Base-by-base conservation (phyloP, 2,329 filamentous ascomycete genomes). In the Zasmidium citrigriseum region DNA sequence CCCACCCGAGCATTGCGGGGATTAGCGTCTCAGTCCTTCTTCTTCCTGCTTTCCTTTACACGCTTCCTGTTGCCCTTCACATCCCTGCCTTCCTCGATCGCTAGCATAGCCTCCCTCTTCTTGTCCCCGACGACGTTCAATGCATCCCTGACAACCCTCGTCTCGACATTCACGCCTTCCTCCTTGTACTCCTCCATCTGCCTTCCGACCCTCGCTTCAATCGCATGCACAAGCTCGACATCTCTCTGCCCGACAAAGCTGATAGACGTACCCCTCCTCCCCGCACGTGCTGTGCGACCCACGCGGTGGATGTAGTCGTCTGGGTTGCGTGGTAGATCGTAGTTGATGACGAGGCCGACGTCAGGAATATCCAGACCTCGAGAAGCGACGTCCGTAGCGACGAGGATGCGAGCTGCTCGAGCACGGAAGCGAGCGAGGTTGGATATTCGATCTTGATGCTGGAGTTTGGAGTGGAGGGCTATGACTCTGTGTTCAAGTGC, bases 251-350 rank as follows among this genome's bases (percentile, higher is more conserved):
- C 93, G 1, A 99, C 89, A 67, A 99, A 85, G 1, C 91, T 96
- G 16, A 97, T 86, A 4, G 89, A 87, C 64, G 92, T 88, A 68
- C 95, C 95, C 54, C 82, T 82, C 46, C 92, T 85, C 0, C 95
- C 95, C 0, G 95, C 95, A 83, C 95, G 88, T 2, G 95, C 95
- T 12, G 95, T 99, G 76, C 95, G 89, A 73, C 95, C 95, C 52
- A 97, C 93, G 12, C 95, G 87, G 78, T 99, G 95, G 65, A 99
- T 95, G 74, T 99, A 99, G 76, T 97, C 93, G 73, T 97, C 93
- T 2, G 93, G 91, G 71, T 97, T 91, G n/a, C 93, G 87, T 0
- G 95, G 95, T 0, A 99, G 86, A 72, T 99, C 95, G 76, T 93
- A 99, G 76, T 99, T 98, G 71, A 99, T 80, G 2, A 99, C 95